Evolutionary conservation across 164 flowering plant species (phyloP), one percentile per base, ranked within the genome.

Genomic region (Piper longum): DNA sequence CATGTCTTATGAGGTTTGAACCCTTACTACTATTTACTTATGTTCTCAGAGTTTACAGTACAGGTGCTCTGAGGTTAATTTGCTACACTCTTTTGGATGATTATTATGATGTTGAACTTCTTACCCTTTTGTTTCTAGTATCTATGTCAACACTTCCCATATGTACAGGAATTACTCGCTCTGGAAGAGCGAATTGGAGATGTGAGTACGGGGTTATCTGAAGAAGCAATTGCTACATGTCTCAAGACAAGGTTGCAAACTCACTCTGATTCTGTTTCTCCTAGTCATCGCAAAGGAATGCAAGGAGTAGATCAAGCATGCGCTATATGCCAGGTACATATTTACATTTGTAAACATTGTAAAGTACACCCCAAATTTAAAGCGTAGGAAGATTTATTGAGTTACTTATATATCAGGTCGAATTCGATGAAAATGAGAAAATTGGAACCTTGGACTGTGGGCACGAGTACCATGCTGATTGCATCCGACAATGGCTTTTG

Each of bases 1-100:
- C 74, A 93, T 90, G 99, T 82, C 97, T 42, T 90, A 93, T 71
- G 99, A 93, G 91, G 99, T 85, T 75, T 43, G 45, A 41, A 41
- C 36, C 36, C 36, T 26, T 26, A 26, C 36, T 26, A 26, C 36
- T 26, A 26, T 26, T 26, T 26, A 26, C 36, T 26, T 26, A 26
- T 26, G 36, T 26, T 26, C 36, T 26, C 36, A 59, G 11, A 44
- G 6, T 44, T 44, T 44, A 5, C 6, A 44, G 48, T 9, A 44
- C 11, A 44, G 6, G 11, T 5, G 6, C 8, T 44, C 11, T 44
- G 11, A 44, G 11, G 8, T 5, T 9, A 5, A 44, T 44, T 44
- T 44, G 11, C 48, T 44, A 5, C 11, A 44, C 11, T 44, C 2
- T 9, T 44, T 44, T 44, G 11, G 0, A 44, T 44, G 48, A 5